Evolutionary conservation across 345 rosid species (phyloP).

Genomic region (Pseudoturritis turrita): DNA sequence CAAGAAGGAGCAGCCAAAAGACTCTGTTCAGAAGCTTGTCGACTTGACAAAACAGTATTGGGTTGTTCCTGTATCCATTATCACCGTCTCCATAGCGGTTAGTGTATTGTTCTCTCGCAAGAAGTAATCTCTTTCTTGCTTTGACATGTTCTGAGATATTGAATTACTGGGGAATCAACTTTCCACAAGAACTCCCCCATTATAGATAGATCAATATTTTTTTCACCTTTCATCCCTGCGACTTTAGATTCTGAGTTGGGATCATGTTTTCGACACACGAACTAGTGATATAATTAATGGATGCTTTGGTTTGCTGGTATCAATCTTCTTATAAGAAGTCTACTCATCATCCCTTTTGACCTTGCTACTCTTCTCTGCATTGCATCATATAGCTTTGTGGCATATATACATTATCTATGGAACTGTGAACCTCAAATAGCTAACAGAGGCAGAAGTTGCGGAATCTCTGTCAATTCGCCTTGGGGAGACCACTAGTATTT

Average conservation of each 20-base stretch:
- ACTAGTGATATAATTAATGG: conserved; percentile 4
- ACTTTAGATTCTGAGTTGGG: not conserved
- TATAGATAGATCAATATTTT: not conserved
- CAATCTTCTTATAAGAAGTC: not conserved
- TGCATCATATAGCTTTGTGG: not conserved
- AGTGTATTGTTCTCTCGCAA: conserved; percentile 57
- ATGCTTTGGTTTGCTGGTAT: conserved; percentile 9
- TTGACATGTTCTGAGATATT: conserved; percentile 7
- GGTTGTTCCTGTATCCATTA: conserved; percentile 57
- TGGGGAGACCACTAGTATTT: not conserved
- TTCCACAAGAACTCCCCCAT: not conserved
- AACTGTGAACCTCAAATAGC: not conserved
- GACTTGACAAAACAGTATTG: conserved; percentile 63
- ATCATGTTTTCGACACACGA: not conserved
- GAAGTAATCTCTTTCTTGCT: conserved; percentile 34
- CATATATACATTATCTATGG: not conserved
- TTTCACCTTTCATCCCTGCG: not conserved
- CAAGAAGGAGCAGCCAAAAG: conserved; percentile 36
- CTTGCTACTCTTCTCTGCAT: not conserved
- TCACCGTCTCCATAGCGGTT: conserved; percentile 55
- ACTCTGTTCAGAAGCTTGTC: conserved; percentile 37
- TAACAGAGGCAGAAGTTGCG: too few relatives aligned
- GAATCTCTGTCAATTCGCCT: not conserved
- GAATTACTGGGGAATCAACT: conserved; percentile 13
- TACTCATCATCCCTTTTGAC: not conserved